These are phyloP conservation scores for Immersiporthe knoxdaviesiana DNA, from an alignment of 2,329 filamentous ascomycete species.

Conservation along the genomic window DNA sequence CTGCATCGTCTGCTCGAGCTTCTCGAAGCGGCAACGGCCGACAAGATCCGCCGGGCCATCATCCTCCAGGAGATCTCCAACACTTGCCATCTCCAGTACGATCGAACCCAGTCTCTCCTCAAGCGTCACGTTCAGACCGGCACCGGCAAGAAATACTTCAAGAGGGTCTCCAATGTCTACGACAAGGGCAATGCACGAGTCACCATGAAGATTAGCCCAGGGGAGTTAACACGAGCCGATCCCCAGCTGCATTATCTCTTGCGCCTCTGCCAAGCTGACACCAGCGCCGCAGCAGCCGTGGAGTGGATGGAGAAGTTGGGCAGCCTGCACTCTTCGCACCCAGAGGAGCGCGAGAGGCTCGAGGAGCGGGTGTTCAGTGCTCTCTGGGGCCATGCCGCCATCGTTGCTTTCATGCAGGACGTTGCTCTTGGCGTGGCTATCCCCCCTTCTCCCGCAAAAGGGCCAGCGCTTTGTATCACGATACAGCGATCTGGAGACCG, in stretches of 20 bases:
- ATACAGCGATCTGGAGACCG: constrained; percentile 39
- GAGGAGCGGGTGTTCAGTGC: constrained; percentile 39
- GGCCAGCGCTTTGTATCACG: constrained; percentile 43
- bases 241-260: constrained; percentile 49
- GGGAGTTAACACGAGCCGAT: constrained; percentile 42
- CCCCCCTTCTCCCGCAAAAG: constrained; percentile 44
- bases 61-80: constrained; percentile 52
- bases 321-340: constrained; percentile 41
- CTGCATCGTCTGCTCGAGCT: constrained; percentile 42
- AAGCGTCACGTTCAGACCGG: constrained; percentile 45
- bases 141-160: constrained; percentile 46
- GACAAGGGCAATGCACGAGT: constrained; percentile 45
- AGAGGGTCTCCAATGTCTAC: constrained; percentile 40
- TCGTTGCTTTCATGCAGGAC: constrained; percentile 45
- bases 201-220: constrained; percentile 46
- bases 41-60: constrained; percentile 39
- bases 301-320: constrained; percentile 47
- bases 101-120: constrained; percentile 42
- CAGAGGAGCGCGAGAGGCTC: constrained; percentile 41
- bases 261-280: constrained; percentile 47
- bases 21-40: constrained; percentile 32
- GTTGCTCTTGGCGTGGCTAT: constrained; percentile 40
- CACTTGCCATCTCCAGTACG: constrained; percentile 48
- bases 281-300: constrained; percentile 40
- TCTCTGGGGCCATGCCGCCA: constrained; percentile 43